Evolutionary conservation across 1,284 basidiomycete genomes (phyloP).

Genomic region (Xanthoconium separans): DNA sequence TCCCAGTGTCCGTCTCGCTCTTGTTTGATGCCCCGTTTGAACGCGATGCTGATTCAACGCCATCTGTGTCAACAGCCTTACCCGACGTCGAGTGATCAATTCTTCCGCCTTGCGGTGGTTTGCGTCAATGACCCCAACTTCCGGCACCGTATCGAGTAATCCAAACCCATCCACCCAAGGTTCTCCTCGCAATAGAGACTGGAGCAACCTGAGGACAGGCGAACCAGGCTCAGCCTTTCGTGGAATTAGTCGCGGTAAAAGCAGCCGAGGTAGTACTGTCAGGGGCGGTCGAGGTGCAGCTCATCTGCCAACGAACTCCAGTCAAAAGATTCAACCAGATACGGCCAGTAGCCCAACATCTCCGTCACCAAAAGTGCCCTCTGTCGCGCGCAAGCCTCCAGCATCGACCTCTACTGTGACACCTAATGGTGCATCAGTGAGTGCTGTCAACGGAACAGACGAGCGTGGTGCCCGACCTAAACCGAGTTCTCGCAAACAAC

Average conservation of each 20-base stretch:
- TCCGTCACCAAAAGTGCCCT: slow-evolving; percentile 20
- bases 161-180: slow-evolving; percentile 25
- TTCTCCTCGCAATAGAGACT: slow-evolving; percentile 38
- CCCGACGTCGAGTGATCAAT: slow-evolving; percentile 1
- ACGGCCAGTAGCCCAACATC: slow-evolving; percentile 23
- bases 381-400: slow-evolving; percentile 21
- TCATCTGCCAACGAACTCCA: slow-evolving; percentile 27
- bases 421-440: slow-evolving; percentile 17
- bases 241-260: slow-evolving; percentile 34
- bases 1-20: slow-evolving; percentile 15
- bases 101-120: background rate
- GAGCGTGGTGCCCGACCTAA: slow-evolving; percentile 36
- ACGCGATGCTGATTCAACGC: slow-evolving; percentile 12
- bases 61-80: slow-evolving; percentile 6
- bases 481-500: slow-evolving; percentile 36
- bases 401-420: slow-evolving; percentile 1
- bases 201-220: slow-evolving; percentile 39
- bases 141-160: slow-evolving; percentile 29
- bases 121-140: slow-evolving; percentile 32
- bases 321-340: slow-evolving; percentile 26
- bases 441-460: slow-evolving; percentile 12
- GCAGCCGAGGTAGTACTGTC: slow-evolving; percentile 32
- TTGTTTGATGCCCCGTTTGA: background rate
- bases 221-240: slow-evolving; percentile 54
- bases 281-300: slow-evolving; percentile 30